These are phyloP conservation scores for Botrytis fabae DNA, from an alignment of 2,329 filamentous ascomycete genomes.

Conservation along the genomic window DNA sequence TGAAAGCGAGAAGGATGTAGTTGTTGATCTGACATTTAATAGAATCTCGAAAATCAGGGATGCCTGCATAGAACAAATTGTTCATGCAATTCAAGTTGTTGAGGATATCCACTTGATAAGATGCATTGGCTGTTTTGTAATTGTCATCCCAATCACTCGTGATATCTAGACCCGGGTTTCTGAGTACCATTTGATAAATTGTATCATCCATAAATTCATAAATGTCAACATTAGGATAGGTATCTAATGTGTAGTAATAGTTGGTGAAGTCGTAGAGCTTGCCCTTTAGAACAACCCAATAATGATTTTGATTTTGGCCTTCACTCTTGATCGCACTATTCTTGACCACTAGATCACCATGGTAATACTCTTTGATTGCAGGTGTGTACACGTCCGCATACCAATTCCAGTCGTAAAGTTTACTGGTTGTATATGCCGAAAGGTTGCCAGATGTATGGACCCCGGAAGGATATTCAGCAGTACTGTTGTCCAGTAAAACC, in stretches of 20 bases:
- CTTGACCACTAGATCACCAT: slow-evolving; percentile 80
- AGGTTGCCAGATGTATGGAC: slow-evolving; percentile 69
- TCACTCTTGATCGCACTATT: slow-evolving; percentile 59
- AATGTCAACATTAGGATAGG: slow-evolving; percentile 48
- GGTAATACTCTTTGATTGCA: slow-evolving; percentile 80
- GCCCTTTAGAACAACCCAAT: slow-evolving; percentile 77
- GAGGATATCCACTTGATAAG: slow-evolving; percentile 50
- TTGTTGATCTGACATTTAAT: slow-evolving; percentile 83
- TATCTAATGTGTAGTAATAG: slow-evolving; percentile 77
- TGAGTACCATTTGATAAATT: slow-evolving; percentile 66
- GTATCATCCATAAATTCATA: slow-evolving; percentile 74
- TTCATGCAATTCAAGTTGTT: slow-evolving; percentile 80
- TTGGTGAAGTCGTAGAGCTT: slow-evolving; percentile 87
- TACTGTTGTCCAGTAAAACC: slow-evolving; percentile 63
- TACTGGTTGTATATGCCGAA: slow-evolving; percentile 56
- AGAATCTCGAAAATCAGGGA: slow-evolving; percentile 77
- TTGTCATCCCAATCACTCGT: slow-evolving; percentile 62
- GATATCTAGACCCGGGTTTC: slow-evolving; percentile 79
- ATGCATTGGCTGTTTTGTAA: slow-evolving; percentile 53
- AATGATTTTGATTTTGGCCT: slow-evolving; percentile 65
- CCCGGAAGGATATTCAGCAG: slow-evolving; percentile 53
- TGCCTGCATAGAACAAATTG: slow-evolving; percentile 79
- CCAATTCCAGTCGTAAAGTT: slow-evolving; percentile 68
- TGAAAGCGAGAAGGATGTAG: slow-evolving; percentile 84
- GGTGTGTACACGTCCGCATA: slow-evolving; percentile 74